Base-by-base conservation (phyloP, 2,329 filamentous ascomycete species). In the Diaporthe destruens region DNA sequence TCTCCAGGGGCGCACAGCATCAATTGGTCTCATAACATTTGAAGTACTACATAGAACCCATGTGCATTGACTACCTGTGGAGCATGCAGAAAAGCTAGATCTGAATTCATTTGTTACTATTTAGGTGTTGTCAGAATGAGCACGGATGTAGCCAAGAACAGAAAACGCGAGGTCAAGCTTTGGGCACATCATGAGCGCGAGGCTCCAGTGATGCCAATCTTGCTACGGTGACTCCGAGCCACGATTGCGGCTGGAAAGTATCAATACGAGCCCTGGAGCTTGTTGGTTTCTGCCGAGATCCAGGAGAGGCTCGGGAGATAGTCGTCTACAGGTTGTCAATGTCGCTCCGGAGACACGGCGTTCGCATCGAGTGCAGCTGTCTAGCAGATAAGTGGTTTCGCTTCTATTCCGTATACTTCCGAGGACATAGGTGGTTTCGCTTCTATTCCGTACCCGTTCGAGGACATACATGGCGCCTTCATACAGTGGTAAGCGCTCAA, bases 191-290 rank as follows among this genome's bases (percentile, higher is more conserved):
- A 3, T 14, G 9, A 34, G 32, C 54, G 12, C 11, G 23, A 47
- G 20, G 44, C 25, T 23, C 23, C 11, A n/a, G n/a, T n/a, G n/a
- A 51, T 36, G 11, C 1, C 29, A 23, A 47, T 20, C 16, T 4
- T 23, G 36, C 9, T 25, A 44, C 42, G 16, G 16, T 44, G 18
- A 44, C 16, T 20, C 14, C 16, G 1, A 44, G 9, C 42, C 42
- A 14, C 18, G 42, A 16, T 18, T 14, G 42, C 18, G 42, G 18
- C 42, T 16, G 42, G 42, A 44, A 44, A 44, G 42, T 20, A 44
- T 44, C 18, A 34, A 65, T 65, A 65, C 59, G 59, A 51, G 44
- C 29, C n/a, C n/a, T n/a, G n/a, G n/a, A n/a, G n/a, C n/a, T n/a
- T n/a, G n/a, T 34, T 29, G 29, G 42, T 25, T 12, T 18, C n/a